Base-by-base conservation (phyloP, 2,329 filamentous ascomycete species). In the Xenoacremonium recifei region DNA sequence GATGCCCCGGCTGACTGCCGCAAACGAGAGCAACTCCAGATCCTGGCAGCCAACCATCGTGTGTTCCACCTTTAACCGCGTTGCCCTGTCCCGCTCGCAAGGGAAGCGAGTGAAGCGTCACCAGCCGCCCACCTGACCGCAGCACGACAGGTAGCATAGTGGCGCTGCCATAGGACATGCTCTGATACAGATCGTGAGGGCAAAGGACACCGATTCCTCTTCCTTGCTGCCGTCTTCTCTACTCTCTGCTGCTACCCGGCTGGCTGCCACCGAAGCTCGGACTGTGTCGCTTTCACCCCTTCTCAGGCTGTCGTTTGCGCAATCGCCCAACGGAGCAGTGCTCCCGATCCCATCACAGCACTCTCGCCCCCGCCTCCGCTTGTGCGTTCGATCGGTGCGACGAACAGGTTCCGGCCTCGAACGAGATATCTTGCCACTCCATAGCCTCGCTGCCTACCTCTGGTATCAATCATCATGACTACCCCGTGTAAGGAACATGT, bases 1-100 rank as follows among this genome's bases (percentile, higher is more conserved):
- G 42, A 57, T 55, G 54, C 54, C 46, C 50, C 44, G 51, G 50
- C 48, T 44, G 44, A 44, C 54, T 47, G 50, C 45, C 52, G 42
- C 48, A 55, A 55, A 55, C 48, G 10, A 32, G 44, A 57, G 48
- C 48, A 35, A 48, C 48, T 48, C 48, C 51, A 40, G 54, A 44
- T 48, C 44, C 54, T 47, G 47, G 44, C 50, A 45, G 49, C 50
- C 52, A 53, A 54, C 47, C 45, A 51, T 53, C 47, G 36, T 44
- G 37, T 30, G n/a, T n/a, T 50, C 46, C 54, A 52, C 44, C 48
- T 37, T 47, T 45, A 41, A 59, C 49, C 56, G 56, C 50, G 52
- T 57, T 49, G 35, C 34, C 40, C 39, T 37, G 35, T 37, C 44
- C 40, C 29, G n/a, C 17, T 31, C 6, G 12, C 7, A 31, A 31